A percentile compares a stretch with the other conserved stretches of the same genome.
Conservation (phyloP, 169 alveolate genomes). For the Theileria parva region DNA sequence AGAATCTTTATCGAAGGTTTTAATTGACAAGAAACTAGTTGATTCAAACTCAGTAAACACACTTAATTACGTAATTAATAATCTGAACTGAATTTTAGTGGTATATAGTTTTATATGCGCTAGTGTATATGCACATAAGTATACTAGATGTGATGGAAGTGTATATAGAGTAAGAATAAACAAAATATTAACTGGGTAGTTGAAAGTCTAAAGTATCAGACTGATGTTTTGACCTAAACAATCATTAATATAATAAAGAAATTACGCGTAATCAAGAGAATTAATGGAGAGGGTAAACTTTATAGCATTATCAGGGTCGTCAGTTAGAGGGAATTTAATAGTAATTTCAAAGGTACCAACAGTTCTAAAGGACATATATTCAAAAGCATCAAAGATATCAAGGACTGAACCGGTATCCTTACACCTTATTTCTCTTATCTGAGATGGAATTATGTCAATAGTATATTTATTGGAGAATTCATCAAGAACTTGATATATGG, state of each 20-base stretch:
- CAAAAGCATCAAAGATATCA: background rate
- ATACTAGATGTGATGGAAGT: no score
- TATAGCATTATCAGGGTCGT: constrained; percentile 1
- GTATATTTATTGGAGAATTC: constrained; percentile 25
- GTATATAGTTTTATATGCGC: no score
- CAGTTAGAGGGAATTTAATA: constrained; percentile 8
- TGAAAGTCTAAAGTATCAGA: no score
- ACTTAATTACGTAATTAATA: background rate
- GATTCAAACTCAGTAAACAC: background rate
- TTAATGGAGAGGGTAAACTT: constrained; percentile 11
- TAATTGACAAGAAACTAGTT: background rate
- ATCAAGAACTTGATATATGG: constrained; percentile 37
- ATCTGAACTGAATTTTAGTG: background rate
- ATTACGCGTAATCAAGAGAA: background rate
- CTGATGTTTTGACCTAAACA: no score
- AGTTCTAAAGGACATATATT: background rate
- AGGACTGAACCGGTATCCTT: background rate
- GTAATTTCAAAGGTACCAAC: constrained; percentile 23
- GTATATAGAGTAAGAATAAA: no score
- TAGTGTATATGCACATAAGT: background rate
- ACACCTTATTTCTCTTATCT: constrained; percentile 8
- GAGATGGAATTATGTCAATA: constrained; percentile 46
- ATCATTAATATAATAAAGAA: no score
- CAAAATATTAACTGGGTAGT: no score
- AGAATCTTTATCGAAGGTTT: background rate